These are phyloP conservation scores for Trichosporon inkin DNA, from an alignment of 1,284 basidiomycete species.

Conservation along the genomic window DNA sequence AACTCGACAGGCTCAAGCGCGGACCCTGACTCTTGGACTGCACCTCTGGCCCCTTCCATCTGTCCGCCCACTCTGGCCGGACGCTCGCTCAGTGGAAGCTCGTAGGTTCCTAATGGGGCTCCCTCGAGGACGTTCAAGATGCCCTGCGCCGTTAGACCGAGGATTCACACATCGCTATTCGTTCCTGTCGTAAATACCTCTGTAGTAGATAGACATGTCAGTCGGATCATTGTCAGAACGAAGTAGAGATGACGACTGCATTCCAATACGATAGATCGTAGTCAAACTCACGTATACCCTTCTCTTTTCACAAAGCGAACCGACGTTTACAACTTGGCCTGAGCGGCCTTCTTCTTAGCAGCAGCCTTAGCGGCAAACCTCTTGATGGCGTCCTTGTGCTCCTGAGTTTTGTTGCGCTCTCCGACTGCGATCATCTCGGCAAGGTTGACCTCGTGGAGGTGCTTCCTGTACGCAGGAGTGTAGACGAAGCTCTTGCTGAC, in stretches of 20 bases:
- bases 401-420: slow-evolving; percentile 11
- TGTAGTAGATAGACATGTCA: too few species aligned
- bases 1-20: background rate
- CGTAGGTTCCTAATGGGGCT: background rate
- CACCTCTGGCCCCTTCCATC: background rate
- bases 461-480: slow-evolving; percentile 6
- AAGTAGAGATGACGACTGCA: background rate
- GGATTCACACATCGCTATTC: too few species aligned
- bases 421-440: slow-evolving; percentile 18
- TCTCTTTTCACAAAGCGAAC: background rate
- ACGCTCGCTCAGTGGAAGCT: background rate
- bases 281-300: background rate
- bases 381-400: slow-evolving; percentile 16
- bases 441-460: slow-evolving; percentile 16
- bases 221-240: background rate
- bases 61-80: background rate
- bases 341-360: slow-evolving; percentile 9
- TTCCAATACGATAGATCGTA: background rate
- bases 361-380: slow-evolving; percentile 16
- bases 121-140: background rate
- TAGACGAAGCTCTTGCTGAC: slow-evolving; percentile 18
- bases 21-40: background rate
- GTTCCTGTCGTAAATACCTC: too few species aligned
- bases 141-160: background rate
- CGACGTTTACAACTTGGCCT: slow-evolving; percentile 14